Evolutionary conservation across 441 rosid species (phyloP).

Genomic region (Gossypium trilobum): DNA sequence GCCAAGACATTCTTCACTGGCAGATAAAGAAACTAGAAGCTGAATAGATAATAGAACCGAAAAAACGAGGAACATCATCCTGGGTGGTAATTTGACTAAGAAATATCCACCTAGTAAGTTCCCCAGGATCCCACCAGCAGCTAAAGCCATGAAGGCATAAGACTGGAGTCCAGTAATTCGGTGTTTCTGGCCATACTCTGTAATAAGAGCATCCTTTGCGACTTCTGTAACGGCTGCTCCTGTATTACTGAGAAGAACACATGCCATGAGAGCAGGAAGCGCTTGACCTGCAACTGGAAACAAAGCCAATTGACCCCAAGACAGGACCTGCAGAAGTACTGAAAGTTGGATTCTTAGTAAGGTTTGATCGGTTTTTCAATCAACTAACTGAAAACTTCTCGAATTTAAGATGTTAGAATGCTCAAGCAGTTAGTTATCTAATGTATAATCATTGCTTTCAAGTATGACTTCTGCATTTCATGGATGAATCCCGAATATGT

Average conservation of each 20-base stretch:
- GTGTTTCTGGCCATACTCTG: constrained; percentile 59
- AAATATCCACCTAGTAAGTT: constrained; percentile 63
- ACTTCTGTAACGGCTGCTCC: constrained; percentile 80
- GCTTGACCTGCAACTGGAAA: constrained; percentile 43
- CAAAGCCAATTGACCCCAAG: constrained; percentile 63
- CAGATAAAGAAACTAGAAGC: constrained; percentile 36
- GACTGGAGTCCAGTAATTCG: constrained; percentile 51
- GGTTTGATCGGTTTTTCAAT: background rate
- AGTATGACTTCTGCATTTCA: background rate
- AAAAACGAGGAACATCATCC: constrained; percentile 47
- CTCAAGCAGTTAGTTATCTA: background rate
- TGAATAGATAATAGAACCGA: constrained; percentile 41
- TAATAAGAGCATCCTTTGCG: constrained; percentile 72
- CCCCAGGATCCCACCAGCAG: constrained; percentile 63
- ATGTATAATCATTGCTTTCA: background rate
- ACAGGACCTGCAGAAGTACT: constrained; percentile 60
- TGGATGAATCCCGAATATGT: background rate
- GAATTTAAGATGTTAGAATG: background rate
- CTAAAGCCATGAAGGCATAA: constrained; percentile 71
- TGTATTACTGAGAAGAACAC: constrained; percentile 57
- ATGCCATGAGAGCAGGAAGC: constrained; percentile 53
- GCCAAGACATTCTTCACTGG: constrained; percentile 46
- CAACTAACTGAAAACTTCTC: constrained; percentile 1
- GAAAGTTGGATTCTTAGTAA: constrained; percentile 20
- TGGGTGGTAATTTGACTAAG: constrained; percentile 37